Base-by-base conservation (phyloP, 805 yeast genomes). In the Candida chauliodis region DNA sequence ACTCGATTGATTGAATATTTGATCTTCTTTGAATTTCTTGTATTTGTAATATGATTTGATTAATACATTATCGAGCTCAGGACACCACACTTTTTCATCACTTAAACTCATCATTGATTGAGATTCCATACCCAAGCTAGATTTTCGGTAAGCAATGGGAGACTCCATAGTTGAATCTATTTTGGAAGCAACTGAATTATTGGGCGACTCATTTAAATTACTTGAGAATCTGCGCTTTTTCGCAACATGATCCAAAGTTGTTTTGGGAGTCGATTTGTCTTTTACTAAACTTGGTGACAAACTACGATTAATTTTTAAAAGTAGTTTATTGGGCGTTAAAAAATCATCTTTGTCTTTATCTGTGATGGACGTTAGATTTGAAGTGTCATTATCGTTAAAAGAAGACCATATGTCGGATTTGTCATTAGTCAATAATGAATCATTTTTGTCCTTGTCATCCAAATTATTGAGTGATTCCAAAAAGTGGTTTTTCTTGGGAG, bases 11-110 rank as follows among this genome's bases (percentile, higher is more conserved):
- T 51, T 46, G 8, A 41, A 40, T 10, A 45, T 38, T 20, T 55
- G 59, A 36, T 52, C 52, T 10, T 53, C 55, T 36, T 54, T 53
- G 45, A 63, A 66, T 11, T 54, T 49, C 16, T 53, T 54, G 42
- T 59, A 67, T 42, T 66, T 66, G 25, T 51, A 45, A 41, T 58
- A 62, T 13, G 69, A 63, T 24, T 56, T 55, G 35, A 66, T 48
- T 27, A 68, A 48, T 25, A 55, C 51, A 8, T 61, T 63, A 42
- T 66, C 73, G 30, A 68, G 50, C 21, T 57, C 59, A 1, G 56
- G 41, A 32, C 54, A 51, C 73, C 73, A 68, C 2, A 59, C 62
- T 30, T 50, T 52, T 22, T 55, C 60, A 20, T 47, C 51, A 5
- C 25, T 3, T n/a, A 30, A 30, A 25, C 17, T 25, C 8, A 29